A percentile compares a stretch with the other conserved stretches of the same genome.
phyloP scores from a whole-genome alignment of 2,329 filamentous ascomycete species.

The Talaromyces sp. region DNA sequence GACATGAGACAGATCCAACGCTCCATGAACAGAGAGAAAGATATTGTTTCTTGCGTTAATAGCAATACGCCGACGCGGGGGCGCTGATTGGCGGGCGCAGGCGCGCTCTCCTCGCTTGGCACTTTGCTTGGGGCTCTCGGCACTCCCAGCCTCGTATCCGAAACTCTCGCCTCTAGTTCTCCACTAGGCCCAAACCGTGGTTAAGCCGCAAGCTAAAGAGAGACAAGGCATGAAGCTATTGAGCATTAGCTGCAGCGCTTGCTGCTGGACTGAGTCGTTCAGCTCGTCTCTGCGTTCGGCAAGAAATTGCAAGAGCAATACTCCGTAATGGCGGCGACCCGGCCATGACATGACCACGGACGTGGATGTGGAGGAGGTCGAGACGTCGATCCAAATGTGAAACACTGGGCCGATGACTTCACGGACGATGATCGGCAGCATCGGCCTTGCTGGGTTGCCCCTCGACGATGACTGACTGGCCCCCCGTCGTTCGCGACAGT shows the following conservation, averaged over 20 bases:
- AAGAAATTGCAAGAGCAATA: not conserved
- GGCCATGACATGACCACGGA: not conserved
- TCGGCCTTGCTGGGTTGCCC: not conserved
- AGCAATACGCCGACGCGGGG: not conserved
- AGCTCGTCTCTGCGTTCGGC: not conserved
- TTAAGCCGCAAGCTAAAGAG: not conserved
- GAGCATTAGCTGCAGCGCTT: not conserved
- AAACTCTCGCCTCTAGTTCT: not conserved
- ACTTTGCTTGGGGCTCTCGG: not conserved
- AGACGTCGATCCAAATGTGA: not conserved
- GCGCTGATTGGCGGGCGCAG: not conserved
- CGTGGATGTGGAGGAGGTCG: not conserved
- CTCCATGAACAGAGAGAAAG: not conserved
- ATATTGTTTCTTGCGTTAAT: not conserved
- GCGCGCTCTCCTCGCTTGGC: not conserved
- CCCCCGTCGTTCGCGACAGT: not conserved
- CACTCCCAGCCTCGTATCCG: not conserved
- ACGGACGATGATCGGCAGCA: not conserved
- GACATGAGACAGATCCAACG: not conserved
- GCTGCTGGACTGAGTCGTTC: not conserved
- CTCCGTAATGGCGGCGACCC: not conserved
- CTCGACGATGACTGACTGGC: not conserved
- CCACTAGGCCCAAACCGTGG: not conserved
- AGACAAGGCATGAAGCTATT: not conserved
- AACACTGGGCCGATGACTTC: not conserved